These are phyloP conservation scores for Blechomonas ayalai DNA, from an alignment of 208 protist genomes.

Conservation along the genomic window DNA sequence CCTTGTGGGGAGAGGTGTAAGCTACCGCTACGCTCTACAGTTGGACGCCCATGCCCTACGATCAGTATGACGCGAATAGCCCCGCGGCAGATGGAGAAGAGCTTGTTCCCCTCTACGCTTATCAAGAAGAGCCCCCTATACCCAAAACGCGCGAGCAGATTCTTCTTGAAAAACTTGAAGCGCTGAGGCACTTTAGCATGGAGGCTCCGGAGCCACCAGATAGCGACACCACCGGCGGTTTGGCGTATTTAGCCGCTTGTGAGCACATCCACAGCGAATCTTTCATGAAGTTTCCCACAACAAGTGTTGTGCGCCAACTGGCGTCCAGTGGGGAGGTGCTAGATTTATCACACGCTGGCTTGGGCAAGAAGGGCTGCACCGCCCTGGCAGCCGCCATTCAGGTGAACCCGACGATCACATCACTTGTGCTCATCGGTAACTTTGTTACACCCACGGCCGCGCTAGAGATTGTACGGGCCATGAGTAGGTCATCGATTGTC, in stretches of 20 bases:
- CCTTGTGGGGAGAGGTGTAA: no score
- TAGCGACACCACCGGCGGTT: conserved; percentile 51
- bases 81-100: conserved; percentile 10
- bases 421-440: conserved; percentile 68
- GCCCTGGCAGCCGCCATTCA: conserved; percentile 67
- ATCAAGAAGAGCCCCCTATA: conserved; percentile 47
- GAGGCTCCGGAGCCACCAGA: conserved; percentile 39
- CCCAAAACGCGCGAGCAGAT: conserved; percentile 58
- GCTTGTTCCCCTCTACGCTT: conserved; percentile 30
- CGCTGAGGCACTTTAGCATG: conserved; percentile 50
- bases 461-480: conserved; percentile 49
- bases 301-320: conserved; percentile 52
- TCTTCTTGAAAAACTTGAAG: conserved; percentile 47
- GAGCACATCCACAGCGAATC: conserved; percentile 33
- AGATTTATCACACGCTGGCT: conserved; percentile 59
- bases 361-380: conserved; percentile 60
- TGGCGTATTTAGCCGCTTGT: conserved; percentile 54
- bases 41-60: no score
- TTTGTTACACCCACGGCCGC: conserved; percentile 62
- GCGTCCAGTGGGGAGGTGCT: conserved; percentile 40
- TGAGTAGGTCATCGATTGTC: conserved; percentile 50
- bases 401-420: conserved; percentile 51
- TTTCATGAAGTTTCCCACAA: conserved; percentile 75
- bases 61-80: no score
- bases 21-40: no score